Evolutionary conservation across 108 stramenopile genomes (phyloP).

Genomic region (Asterionellopsis glacialis): DNA sequence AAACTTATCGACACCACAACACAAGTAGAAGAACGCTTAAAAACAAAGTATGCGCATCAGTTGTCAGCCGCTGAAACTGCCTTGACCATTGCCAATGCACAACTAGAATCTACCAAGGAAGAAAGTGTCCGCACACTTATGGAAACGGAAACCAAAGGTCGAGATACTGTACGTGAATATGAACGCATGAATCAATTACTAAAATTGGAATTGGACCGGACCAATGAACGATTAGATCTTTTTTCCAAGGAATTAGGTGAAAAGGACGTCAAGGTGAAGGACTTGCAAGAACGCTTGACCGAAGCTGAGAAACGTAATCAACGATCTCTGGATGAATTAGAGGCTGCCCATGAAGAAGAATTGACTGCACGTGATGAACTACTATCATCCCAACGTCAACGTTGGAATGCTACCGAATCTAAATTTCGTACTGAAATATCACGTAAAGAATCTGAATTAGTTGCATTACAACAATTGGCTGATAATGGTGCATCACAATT

Average conservation of each 20-base stretch:
- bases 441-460: constrained; percentile 14
- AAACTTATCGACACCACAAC: constrained; percentile 25
- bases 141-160: constrained; percentile 26
- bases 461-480: constrained; percentile 7
- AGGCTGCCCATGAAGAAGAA: constrained; percentile 11
- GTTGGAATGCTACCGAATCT: constrained; percentile 5
- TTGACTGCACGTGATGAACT: constrained; percentile 8
- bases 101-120: constrained; percentile 25
- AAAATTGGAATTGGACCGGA: constrained; percentile 31
- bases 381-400: constrained; percentile 16
- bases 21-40: constrained; percentile 4
- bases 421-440: constrained; percentile 24
- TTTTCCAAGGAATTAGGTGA: constrained; percentile 16
- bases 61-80: neutral
- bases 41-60: neutral
- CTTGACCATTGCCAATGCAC: neutral
- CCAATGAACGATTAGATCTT: constrained; percentile 19
- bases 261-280: constrained; percentile 14
- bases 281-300: neutral
- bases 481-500: neutral
- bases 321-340: neutral
- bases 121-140: constrained; percentile 14
- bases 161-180: constrained; percentile 25
- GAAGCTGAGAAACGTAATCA: constrained; percentile 1
- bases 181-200: constrained; percentile 21